Evolutionary conservation across 225 moss, liverwort and hornwort genomes (phyloP), one percentile per base, ranked within the genome.

Genomic region (Climacium dendroides): DNA sequence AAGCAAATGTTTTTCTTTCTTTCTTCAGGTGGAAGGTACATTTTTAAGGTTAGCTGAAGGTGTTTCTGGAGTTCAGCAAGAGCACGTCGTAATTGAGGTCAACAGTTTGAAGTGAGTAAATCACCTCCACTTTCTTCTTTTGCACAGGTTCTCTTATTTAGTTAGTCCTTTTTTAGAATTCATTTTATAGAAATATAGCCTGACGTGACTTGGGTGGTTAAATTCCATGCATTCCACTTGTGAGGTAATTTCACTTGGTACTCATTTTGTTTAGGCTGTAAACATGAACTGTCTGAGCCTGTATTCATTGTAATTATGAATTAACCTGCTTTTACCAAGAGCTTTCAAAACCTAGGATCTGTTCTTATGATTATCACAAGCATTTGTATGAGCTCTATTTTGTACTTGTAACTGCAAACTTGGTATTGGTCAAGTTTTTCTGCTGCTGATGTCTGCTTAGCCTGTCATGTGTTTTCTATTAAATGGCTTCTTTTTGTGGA

Each of bases 31-130:
- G 80, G 99, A 97, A 88, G 96, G 88, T 83, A 94, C 93, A 82
- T 99, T 97, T 87, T 90, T 95, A 79, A 95, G 99, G 85, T 96
- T 95, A 90, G 96, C 96, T 35, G 93, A 93, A 83, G 97, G 96
- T 69, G 97, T 92, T 79, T 83, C 93, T 91, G 95, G 94, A 85
- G 91, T 94, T 66, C 91, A 89, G 86, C 94, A 96, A 88, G 97
- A 99, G 89, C 93, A 96, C 67, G 96, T 99, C 23, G 95, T 99
- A 65, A 91, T 99, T 86, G 99, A 99, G 88, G 97, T 99, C 70
- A 99, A 94, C 89, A 87, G 90, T 85, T 90, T 99, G 82, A 99
- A 97, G 99, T 99, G 93, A 95, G 95, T 90, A 72, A 86, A 85
- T 52, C 26, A 35, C 67, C 67, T 81, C 55, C 62, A 73, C 59